These are phyloP conservation scores for Leccinum incarnatum DNA, from an alignment of 768 basidiomycete species.

Conservation along the genomic window DNA sequence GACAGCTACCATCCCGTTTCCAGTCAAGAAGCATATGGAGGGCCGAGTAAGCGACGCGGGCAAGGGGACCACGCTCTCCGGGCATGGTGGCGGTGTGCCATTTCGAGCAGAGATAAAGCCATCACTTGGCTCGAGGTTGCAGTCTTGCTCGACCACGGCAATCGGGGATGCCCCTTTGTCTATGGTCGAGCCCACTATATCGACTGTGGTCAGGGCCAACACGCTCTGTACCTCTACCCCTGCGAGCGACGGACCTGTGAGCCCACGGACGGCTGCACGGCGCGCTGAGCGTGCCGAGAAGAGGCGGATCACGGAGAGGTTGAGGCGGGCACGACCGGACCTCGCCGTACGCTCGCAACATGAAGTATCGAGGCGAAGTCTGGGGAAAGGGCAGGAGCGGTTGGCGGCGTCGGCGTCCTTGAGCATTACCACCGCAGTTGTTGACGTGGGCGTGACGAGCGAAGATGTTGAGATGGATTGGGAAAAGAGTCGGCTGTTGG, in stretches of 20 bases:
- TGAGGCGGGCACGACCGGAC: constrained; percentile 45
- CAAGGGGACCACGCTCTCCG: constrained; percentile 5
- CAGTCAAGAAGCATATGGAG: constrained; percentile 16
- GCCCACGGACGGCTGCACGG: constrained; percentile 20
- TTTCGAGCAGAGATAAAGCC: not conserved
- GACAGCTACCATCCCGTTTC: constrained; percentile 19
- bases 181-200: not conserved
- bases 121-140: not conserved
- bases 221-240: not conserved
- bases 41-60: not conserved
- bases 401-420: not conserved
- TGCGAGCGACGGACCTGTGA: not conserved
- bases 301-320: constrained; percentile 35
- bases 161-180: not conserved
- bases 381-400: too few relatives aligned
- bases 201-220: not conserved
- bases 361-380: too few relatives aligned
- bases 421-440: too few relatives aligned
- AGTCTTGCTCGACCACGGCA: constrained; percentile 6
- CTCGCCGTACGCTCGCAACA: constrained; percentile 29
- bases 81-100: not conserved
- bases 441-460: not conserved
- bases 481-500: constrained; percentile 27
- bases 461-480: constrained; percentile 24
- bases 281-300: constrained; percentile 21